Evolutionary conservation across 495 filamentous ascomycete species (phyloP).

Genomic region (Alectoria sarmentosa): DNA sequence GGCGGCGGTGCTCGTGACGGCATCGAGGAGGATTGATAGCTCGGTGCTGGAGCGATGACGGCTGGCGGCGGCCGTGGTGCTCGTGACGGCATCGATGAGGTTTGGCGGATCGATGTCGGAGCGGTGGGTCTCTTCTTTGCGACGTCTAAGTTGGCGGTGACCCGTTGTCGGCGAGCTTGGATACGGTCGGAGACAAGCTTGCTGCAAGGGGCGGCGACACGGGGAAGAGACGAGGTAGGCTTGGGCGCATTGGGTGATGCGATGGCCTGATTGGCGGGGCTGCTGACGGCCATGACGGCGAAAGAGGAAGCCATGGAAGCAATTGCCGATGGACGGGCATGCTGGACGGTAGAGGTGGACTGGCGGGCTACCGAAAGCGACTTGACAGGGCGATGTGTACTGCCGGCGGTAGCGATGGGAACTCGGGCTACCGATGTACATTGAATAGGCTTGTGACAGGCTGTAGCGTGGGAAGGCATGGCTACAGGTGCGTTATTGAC

Average conservation of each 20-base stretch:
- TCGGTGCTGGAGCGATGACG: not conserved
- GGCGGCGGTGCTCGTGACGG: not conserved
- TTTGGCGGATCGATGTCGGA: conserved; percentile 4
- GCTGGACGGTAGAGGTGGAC: conserved; percentile 1
- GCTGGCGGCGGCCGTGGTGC: not conserved
- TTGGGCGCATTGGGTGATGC: conserved; percentile 8
- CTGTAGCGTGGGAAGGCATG: not conserved
- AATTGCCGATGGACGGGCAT: conserved; percentile 6
- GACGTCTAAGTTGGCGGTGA: conserved; percentile 1
- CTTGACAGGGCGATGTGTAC: not conserved
- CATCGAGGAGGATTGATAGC: not conserved
- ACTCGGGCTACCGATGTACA: not conserved
- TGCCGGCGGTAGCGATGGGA: not conserved
- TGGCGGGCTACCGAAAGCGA: conserved; percentile 1
- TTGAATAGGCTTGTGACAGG: not conserved
- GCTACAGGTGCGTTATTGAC: not conserved
- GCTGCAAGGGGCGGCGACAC: not conserved
- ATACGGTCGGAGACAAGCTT: not conserved
- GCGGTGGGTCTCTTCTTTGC: conserved; percentile 7
- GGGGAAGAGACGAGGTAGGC: conserved; percentile 13
- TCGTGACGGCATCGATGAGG: conserved; percentile 5
- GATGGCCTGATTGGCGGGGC: conserved; percentile 4
- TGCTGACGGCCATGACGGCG: conserved; percentile 4
- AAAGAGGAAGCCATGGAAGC: not conserved
- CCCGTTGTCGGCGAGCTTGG: conserved; percentile 10